Percentiles rank a stretch among this genome's conserved stretches.
Evolutionary conservation across 2,329 filamentous ascomycete genomes (phyloP).

Genomic region (Colletotrichum simmondsii): DNA sequence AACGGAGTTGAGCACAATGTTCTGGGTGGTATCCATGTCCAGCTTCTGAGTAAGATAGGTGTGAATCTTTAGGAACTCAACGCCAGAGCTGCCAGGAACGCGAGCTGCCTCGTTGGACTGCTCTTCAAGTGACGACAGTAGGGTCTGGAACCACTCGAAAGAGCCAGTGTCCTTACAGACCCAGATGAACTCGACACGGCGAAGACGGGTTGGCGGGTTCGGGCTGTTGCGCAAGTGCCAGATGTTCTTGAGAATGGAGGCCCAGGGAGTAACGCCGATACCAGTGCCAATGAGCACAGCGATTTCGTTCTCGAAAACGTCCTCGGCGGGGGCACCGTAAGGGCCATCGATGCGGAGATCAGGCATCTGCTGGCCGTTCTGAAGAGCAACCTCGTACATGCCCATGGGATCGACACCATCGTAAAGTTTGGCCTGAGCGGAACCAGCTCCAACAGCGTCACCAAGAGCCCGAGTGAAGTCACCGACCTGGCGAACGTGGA

Average conservation of each 20-base stretch:
- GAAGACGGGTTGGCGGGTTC: conserved; percentile 88
- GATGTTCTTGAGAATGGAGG: conserved; percentile 93
- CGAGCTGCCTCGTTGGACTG: conserved; percentile 80
- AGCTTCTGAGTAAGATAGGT: conserved; percentile 96
- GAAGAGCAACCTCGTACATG: conserved; percentile 97
- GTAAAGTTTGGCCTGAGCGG: conserved; percentile 88
- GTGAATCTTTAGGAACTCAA: conserved; percentile 96
- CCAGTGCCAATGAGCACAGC: conserved; percentile 87
- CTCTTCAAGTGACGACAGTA: conserved; percentile 88
- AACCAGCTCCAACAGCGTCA: conserved; percentile 91
- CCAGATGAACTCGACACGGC: conserved; percentile 99
- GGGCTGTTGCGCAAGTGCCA: conserved; percentile 94
- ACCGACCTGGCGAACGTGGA: conserved; percentile 95
- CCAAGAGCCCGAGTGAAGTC: conserved; percentile 97
- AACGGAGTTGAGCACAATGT: conserved; percentile 96
- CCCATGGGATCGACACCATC: conserved; percentile 91
- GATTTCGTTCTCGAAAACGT: conserved; percentile 94
- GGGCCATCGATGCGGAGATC: conserved; percentile 90
- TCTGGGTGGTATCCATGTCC: conserved; percentile 91
- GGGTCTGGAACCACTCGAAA: conserved; percentile 98
- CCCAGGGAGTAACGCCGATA: conserved; percentile 90
- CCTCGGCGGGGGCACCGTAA: conserved; percentile 95
- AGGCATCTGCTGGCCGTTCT: conserved; percentile 95
- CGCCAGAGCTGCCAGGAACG: conserved; percentile 72
- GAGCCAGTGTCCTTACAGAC: conserved; percentile 95